These are phyloP conservation scores for Tetrahymena malaccensis DNA, from an alignment of 73 alveolate genomes.

Conservation along the genomic window DNA sequence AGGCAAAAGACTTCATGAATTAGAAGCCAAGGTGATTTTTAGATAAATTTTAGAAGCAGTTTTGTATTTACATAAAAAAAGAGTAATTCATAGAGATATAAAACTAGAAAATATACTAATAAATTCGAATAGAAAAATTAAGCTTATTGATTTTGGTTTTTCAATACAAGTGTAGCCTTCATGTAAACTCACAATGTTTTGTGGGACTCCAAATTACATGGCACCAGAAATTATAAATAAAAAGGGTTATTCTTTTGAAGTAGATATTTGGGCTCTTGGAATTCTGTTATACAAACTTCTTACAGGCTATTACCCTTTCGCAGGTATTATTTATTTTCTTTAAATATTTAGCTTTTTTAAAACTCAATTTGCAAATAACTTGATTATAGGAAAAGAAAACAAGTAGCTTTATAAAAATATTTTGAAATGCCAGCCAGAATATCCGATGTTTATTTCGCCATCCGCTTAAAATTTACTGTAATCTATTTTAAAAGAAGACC, in stretches of 20 bases:
- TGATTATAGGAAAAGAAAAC: not conserved
- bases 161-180: constrained; percentile 24
- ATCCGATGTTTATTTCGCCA: constrained; percentile 27
- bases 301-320: constrained; percentile 72
- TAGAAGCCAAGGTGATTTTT: constrained; percentile 58
- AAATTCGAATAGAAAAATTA: constrained; percentile 47
- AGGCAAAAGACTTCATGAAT: constrained; percentile 47
- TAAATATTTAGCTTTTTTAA: not conserved
- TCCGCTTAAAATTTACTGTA: constrained; percentile 12
- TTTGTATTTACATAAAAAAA: constrained; percentile 47
- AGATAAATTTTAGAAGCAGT: constrained; percentile 55
- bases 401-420: constrained; percentile 38
- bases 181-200: constrained; percentile 36
- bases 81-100: constrained; percentile 63
- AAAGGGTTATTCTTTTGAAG: constrained; percentile 56
- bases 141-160: constrained; percentile 79
- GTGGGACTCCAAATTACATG: constrained; percentile 87
- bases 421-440: constrained; percentile 15
- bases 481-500: constrained; percentile 36
- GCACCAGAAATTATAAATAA: constrained; percentile 77
- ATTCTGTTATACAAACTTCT: constrained; percentile 52
- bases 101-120: constrained; percentile 76
- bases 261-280: constrained; percentile 82
- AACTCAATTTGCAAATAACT: not conserved
- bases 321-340: constrained; percentile 1